Base-by-base conservation (phyloP, 768 basidiomycete genomes). In the Russula emetica region DNA sequence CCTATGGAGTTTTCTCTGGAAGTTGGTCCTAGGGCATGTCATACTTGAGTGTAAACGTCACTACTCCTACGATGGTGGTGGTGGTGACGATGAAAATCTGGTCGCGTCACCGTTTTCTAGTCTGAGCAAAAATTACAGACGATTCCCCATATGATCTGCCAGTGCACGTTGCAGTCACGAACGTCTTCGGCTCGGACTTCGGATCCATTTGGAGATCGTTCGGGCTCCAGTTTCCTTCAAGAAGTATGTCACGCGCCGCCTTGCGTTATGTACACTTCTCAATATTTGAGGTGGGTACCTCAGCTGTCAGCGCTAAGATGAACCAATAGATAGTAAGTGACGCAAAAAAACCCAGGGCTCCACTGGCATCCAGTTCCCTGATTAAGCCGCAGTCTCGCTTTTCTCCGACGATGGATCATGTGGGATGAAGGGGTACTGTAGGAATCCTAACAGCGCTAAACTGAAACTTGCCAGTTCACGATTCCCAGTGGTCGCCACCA, bases 191-290 rank as follows among this genome's bases (percentile, higher is more conserved):
- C 42, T 44, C 55, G 42, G 42, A 32, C 11, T 55, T 36, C 38
- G 38, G 11, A 8, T 4, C 55, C 10, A n/a, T n/a, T n/a, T 44
- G 55, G 16, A 2, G 13, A 32, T n/a, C 42, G 1, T 20, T 30
- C n/a, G 55, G 55, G 55, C 20, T 44, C 22, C 28, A n/a, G 28
- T 57, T 57, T 57, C 55, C 55, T 57, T 57, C 6, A 16, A 45
- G 28, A 30, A 42, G 26, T 30, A 30, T 30, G 28, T 57, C 55
- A 57, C 28, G 55, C 55, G 40, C 28, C 1, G 4, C 18, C 11
- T 54, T 20, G 8, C 9, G 5, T 54, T 20, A 30, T 30, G 10
- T 30, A 18, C 22, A 13, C 42, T 44, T 57, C 40, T 56, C 40
- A 44, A n/a, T n/a, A 22, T 38, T 55, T 55, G 26, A 55, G 24